These are phyloP conservation scores for Pseudogymnoascus sp. DNA, from an alignment of 2,329 filamentous ascomycete species.

Conservation along the genomic window DNA sequence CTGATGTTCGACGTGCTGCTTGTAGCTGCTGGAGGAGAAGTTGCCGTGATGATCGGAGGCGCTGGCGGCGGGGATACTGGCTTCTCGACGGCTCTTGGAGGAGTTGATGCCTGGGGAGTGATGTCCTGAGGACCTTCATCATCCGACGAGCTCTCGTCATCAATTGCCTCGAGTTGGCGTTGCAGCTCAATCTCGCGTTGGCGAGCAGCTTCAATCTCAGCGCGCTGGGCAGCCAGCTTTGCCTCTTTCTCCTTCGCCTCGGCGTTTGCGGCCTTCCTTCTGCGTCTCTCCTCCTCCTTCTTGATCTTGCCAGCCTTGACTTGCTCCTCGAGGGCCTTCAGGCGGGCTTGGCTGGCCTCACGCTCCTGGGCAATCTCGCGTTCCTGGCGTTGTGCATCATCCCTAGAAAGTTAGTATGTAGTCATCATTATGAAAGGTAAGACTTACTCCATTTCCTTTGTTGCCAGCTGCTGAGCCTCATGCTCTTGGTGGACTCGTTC, in stretches of 20 bases:
- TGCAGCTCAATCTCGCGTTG: conserved; percentile 87
- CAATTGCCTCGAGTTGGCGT: conserved; percentile 71
- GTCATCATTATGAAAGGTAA: neutral
- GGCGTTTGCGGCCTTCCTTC: conserved; percentile 78
- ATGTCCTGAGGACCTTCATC: conserved; percentile 71
- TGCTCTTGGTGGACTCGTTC: conserved; percentile 64
- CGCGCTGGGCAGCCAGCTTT: conserved; percentile 74
- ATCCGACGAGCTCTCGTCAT: conserved; percentile 70
- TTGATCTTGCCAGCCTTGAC: conserved; percentile 88
- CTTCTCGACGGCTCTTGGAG: conserved; percentile 48
- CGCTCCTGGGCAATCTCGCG: conserved; percentile 74
- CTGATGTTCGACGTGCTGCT: conserved; percentile 37
- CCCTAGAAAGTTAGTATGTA: conserved; percentile 43
- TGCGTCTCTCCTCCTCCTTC: conserved; percentile 93
- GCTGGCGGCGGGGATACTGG: conserved; percentile 45
- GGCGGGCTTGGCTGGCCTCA: conserved; percentile 70
- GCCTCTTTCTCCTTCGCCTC: conserved; percentile 85
- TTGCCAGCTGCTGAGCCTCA: conserved; percentile 66
- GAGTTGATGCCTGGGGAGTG: conserved; percentile 53
- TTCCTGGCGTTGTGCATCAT: conserved; percentile 67
- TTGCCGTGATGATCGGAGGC: conserved; percentile 40
- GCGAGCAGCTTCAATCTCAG: conserved; percentile 84
- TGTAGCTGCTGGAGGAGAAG: conserved; percentile 44
- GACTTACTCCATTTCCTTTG: conserved; percentile 75
- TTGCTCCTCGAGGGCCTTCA: conserved; percentile 88